These are phyloP conservation scores for Zygotorulaspora mrakii DNA, from an alignment of 1,139 yeast species.

Conservation along the genomic window DNA sequence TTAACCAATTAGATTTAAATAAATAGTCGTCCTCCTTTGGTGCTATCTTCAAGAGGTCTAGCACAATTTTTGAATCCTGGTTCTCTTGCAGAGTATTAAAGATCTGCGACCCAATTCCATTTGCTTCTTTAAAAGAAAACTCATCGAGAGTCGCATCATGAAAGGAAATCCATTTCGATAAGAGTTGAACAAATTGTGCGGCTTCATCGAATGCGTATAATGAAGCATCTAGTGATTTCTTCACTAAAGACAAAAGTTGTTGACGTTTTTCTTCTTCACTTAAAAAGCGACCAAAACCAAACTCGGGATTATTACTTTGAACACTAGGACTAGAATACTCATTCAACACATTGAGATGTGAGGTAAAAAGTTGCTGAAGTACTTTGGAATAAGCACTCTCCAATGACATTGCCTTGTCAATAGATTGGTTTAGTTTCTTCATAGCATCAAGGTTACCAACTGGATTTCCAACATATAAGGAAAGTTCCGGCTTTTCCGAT, in stretches of 20 bases:
- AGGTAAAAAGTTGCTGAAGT: constrained; percentile 60
- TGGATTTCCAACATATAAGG: constrained; percentile 56
- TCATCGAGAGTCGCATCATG: constrained; percentile 37
- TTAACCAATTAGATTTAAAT: constrained; percentile 65
- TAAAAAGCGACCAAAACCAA: constrained; percentile 76
- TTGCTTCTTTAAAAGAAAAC: constrained; percentile 35
- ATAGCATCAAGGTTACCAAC: constrained; percentile 14
- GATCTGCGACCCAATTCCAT: constrained; percentile 37
- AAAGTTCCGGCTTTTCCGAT: constrained; percentile 56
- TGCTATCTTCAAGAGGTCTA: constrained; percentile 45
- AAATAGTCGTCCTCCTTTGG: constrained; percentile 48
- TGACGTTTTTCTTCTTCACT: constrained; percentile 51
- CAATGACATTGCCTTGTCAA: constrained; percentile 46
- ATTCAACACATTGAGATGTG: constrained; percentile 58
- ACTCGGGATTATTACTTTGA: constrained; percentile 65
- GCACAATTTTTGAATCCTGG: constrained; percentile 39
- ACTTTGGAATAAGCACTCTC: constrained; percentile 81
- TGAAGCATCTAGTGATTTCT: constrained; percentile 47
- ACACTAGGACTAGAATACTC: constrained; percentile 45
- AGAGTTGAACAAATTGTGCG: constrained; percentile 49
- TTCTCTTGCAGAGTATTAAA: constrained; percentile 40
- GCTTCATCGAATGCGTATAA: constrained; percentile 47
- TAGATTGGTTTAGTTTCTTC: constrained; percentile 21
- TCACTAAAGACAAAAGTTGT: constrained; percentile 48
- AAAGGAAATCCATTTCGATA: constrained; percentile 66